Percentiles rank a stretch among this genome's conserved stretches.
These are phyloP conservation scores for Nakazawaea siamensis DNA, from an alignment of 805 yeast genomes.

Conservation along the genomic window DNA sequence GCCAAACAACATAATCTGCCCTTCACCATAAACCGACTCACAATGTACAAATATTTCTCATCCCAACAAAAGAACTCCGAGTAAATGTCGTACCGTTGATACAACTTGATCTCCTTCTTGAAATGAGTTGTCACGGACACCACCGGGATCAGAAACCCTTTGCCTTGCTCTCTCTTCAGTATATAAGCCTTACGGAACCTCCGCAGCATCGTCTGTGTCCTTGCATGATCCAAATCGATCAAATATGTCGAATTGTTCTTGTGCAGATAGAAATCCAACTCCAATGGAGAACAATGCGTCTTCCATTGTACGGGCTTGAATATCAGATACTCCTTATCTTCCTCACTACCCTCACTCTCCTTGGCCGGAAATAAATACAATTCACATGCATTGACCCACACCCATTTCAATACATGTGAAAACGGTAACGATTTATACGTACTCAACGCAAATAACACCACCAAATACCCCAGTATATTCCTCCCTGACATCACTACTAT, in stretches of 20 bases:
- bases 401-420: not conserved
- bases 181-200: conserved; percentile 34
- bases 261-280: conserved; percentile 81
- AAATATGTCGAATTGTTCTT: conserved; percentile 85
- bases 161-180: conserved; percentile 17
- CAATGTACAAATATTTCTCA: conserved; percentile 72
- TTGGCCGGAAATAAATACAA: not conserved
- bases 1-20: conserved; percentile 35
- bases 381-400: not conserved
- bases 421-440: not conserved
- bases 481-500: too few relatives aligned
- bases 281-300: conserved; percentile 28
- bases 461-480: too few relatives aligned
- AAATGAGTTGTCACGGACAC: conserved; percentile 65
- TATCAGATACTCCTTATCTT: not conserved
- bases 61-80: conserved; percentile 76
- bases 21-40: conserved; percentile 47
- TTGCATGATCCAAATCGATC: conserved; percentile 69
- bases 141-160: conserved; percentile 60
- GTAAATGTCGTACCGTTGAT: conserved; percentile 44
- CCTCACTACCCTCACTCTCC: not conserved
- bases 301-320: not conserved
- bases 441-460: not conserved
- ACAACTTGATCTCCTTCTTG: conserved; percentile 66
- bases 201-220: conserved; percentile 52